Conservation (phyloP, 352 stramenopile genomes). For the Phytophthora syringae region DNA sequence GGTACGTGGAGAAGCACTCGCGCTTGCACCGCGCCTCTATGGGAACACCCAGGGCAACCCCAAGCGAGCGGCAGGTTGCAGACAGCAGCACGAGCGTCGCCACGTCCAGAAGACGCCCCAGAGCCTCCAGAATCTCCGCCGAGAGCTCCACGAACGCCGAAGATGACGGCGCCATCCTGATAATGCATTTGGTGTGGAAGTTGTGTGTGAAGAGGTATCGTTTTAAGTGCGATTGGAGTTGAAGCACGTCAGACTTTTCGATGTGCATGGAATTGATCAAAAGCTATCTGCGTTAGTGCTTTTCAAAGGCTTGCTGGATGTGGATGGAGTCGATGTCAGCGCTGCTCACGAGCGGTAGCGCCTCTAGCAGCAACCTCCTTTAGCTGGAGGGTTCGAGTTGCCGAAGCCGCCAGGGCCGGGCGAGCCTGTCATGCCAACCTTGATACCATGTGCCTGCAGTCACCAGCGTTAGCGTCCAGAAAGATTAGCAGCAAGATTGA, state of each 20-base stretch:
- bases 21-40: conserved; percentile 61
- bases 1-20: conserved; percentile 65
- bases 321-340: too few species aligned
- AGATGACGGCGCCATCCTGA: conserved; percentile 10
- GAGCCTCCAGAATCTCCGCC: conserved; percentile 42
- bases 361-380: conserved; percentile 83
- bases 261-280: too few species aligned
- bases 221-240: neutral
- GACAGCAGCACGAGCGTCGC: conserved; percentile 53
- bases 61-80: conserved; percentile 23
- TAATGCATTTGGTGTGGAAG: conserved; percentile 18
- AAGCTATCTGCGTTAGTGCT: conserved; percentile 21
- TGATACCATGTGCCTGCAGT: conserved; percentile 84
- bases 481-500: neutral
- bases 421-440: conserved; percentile 89
- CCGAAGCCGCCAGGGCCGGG: conserved; percentile 79
- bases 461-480: too few species aligned
- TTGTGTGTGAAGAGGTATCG: neutral
- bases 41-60: conserved; percentile 6
- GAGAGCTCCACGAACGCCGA: conserved; percentile 38
- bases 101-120: conserved; percentile 44
- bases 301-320: conserved; percentile 3
- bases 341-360: conserved; percentile 5
- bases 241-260: neutral
- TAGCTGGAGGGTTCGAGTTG: conserved; percentile 73